Evolutionary conservation across 2,329 filamentous ascomycete species (phyloP), one percentile per base, ranked within the genome.

Genomic region (Trichoderma sp.): DNA sequence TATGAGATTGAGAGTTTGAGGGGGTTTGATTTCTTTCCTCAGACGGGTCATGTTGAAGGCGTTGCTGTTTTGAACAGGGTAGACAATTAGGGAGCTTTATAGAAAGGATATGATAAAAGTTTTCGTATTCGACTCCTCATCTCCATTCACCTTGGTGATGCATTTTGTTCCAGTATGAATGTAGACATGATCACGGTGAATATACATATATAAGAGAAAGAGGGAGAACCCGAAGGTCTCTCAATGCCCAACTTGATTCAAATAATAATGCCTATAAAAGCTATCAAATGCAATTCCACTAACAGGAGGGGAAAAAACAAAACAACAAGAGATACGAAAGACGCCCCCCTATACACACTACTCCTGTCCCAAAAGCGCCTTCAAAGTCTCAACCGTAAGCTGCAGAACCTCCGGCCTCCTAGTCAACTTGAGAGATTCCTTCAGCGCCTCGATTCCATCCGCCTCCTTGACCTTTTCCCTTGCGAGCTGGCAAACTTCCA

Each of bases 21-120:
- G 65, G 97, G 96, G 0, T 98, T 98, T 81, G 97, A 99, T 83
- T 98, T 99, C 84, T 99, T 99, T 85, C 97, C 97, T 14, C 96
- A 98, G 85, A 93, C 92, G 24, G 88, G 89, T 1, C 92, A 93
- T 80, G 92, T 93, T 0, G 92, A 93, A 82, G 91, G 92, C 63
- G 91, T 93, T 56, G 91, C 90, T 5, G 89, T 93, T 41, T 81
- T 93, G 79, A 92, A 90, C 78, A 85, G 90, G 77, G 86, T 90
- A 16, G 89, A 90, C 1, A 56, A 38, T 16, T 65, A 41, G 24
- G 12, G 5, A 41, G 8, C 2, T 38, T 27, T 56, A 73, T 65
- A 73, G 38, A 53, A 8, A 16, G 8, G 31, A 56, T 8, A 27
- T 38, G n/a, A 21, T 4, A 38, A 14, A 38, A 56, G 21, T 11